Base-by-base conservation (phyloP, 2,329 filamentous ascomycete genomes). In the Pseudocercospora eumusae region DNA sequence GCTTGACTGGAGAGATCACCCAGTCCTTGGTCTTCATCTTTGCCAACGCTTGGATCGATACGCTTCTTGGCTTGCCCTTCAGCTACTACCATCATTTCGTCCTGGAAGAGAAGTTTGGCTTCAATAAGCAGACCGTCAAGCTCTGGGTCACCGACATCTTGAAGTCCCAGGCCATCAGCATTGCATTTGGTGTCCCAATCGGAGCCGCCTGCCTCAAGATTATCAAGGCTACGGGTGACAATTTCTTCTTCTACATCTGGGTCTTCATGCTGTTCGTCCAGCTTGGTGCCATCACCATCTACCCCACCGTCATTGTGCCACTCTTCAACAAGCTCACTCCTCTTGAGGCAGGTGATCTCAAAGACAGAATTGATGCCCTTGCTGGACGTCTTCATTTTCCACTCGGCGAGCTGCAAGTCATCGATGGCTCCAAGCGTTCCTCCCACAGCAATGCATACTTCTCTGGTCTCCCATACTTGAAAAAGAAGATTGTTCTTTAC, bases 401-500 rank as follows among this genome's bases (percentile, higher is more conserved):
- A 1, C 88, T 99, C 28, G 87, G 90, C 66, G 92, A 98, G 74
- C 84, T 99, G 49, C 92, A 96, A 74, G 93, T 98, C 73, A 99
- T 99, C 72, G 91, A 96, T 75, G 92, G 91, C 55, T 93, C 89
- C 80, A 93, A 93, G 82, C 85, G 91, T 70, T 92, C 88, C 74
- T 89, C 90, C 23, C 91, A 96, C 79, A 92, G 89, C 79, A 96
- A 96, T 74, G 91, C 91, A 20, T 96, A 96, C 79, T 99, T 99
- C 81, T 97, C 96, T 71, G 95, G 95, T 64, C 85, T 99, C 60
- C 95, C 95, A 45, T 99, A 93, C 93, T 97, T 97, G 85, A 98
- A 98, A 85, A 96, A 98, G 82, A 96, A 98, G 82, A 99, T 99
- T 81, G 95, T 99, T 73, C 96, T 99, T 74, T 99, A 96, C 76